These are phyloP conservation scores for Jasminum sambac DNA, from an alignment of 257 asterid genomes.

Conservation along the genomic window DNA sequence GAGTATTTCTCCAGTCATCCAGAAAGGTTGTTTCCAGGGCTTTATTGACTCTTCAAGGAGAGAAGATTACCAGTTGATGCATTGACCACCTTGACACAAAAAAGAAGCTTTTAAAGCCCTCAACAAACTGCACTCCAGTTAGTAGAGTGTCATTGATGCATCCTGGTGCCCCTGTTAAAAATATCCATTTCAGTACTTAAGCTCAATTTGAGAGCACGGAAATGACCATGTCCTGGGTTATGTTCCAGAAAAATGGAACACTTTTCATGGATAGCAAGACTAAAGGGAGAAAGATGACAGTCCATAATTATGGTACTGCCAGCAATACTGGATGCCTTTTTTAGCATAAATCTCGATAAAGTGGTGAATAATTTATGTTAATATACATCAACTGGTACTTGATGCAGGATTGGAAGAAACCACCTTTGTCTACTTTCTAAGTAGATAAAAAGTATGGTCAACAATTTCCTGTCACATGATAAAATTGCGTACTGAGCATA, in stretches of 20 bases:
- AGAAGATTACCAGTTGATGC: slow-evolving; percentile 79
- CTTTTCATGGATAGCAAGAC: not conserved
- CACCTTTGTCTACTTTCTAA: not conserved
- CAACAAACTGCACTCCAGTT: slow-evolving; percentile 86
- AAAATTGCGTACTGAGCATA: not conserved
- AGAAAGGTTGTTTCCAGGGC: slow-evolving; percentile 1
- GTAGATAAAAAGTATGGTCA: not conserved
- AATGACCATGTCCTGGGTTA: not conserved
- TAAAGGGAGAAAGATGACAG: not conserved
- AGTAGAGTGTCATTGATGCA: slow-evolving; percentile 71
- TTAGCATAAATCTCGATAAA: not conserved
- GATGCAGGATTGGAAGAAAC: not conserved
- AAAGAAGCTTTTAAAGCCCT: slow-evolving; percentile 80
- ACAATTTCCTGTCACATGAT: not conserved
- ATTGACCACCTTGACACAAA: slow-evolving; percentile 87
- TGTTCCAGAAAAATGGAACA: not conserved
- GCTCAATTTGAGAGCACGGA: slow-evolving; percentile 1
- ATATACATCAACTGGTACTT: not conserved
- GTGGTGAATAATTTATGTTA: not conserved
- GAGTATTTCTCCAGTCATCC: not conserved
- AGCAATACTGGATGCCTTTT: not conserved
- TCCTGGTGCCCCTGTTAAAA: slow-evolving; percentile 77
- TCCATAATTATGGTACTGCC: not conserved
- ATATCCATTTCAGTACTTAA: slow-evolving; percentile 14
- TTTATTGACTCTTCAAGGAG: slow-evolving; percentile 5